Base-by-base conservation (phyloP, 1,284 basidiomycete genomes). In the Sporisorium iseilematis-ciliati region DNA sequence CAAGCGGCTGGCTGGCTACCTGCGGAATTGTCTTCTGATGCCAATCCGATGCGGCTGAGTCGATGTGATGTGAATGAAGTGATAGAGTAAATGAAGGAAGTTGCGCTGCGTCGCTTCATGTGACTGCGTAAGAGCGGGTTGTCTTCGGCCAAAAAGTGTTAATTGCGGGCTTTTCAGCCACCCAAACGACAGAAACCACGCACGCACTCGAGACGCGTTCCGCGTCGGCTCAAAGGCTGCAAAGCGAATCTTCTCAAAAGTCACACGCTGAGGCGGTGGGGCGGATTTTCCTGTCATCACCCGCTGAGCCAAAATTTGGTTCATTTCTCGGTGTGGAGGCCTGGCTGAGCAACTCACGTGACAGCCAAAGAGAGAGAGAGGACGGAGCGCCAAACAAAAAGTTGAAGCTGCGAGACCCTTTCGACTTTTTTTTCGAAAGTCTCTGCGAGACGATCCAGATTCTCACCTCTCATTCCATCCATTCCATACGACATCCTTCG, bases 291-390 rank as follows among this genome's bases (percentile, higher is more conserved):
- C 40, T 41, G n/a, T 18, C 5, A 20, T 42, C n/a, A 21, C 57
- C 21, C 33, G 25, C 48, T 49, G 48, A 7, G 41, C 41, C 41
- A 21, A 21, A 42, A 29, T 48, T 31, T 31, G 21, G 26, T 31
- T 29, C 10, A 14, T 14, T 48, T 26, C 38, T 25, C 14, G 4
- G 68, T 71, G 68, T 71, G 68, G 68, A 71, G 68, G 63, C 42
- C 51, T 38, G 42, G 63, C 63, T 54, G 55, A 48, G 62, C 57
- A n/a, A 14, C 55, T 71, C 68, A 71, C 68, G 68, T 71, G 68
- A 71, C 41, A 49, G 35, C 35, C 35, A 38, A 16, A 38, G 35
- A 38, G n/a, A 38, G 35, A 38, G 35, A 11, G 12, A 38, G 16
- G 35, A 33, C 14, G 12, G 4, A 11, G 11, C 21, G 8, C 16